These are phyloP conservation scores for Fusarium sulawesiense DNA, from an alignment of 2,329 filamentous ascomycete species.

Conservation along the genomic window DNA sequence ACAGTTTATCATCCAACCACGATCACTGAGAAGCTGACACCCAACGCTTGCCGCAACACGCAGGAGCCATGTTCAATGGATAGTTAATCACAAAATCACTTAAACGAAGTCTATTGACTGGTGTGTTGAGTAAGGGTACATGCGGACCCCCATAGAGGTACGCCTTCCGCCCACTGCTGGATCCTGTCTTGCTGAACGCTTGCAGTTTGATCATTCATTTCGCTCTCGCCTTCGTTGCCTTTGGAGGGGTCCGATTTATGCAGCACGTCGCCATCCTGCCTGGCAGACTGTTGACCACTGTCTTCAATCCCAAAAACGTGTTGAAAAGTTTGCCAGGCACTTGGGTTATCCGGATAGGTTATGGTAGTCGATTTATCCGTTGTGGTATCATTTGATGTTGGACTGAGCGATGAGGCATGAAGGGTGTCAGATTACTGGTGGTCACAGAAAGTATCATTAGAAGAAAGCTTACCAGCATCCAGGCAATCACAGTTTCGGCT, in stretches of 20 bases:
- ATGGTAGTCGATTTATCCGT: conserved; percentile 3
- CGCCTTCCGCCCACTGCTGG: background rate
- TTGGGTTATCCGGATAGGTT: conserved; percentile 44
- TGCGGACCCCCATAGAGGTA: background rate
- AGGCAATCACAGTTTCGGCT: background rate
- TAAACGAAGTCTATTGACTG: background rate
- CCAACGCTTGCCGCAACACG: background rate
- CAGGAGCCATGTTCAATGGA: background rate
- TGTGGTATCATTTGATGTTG: background rate
- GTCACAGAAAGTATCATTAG: background rate
- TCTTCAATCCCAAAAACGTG: background rate
- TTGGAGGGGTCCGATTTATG: background rate
- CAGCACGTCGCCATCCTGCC: background rate
- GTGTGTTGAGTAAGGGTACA: background rate
- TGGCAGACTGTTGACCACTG: background rate
- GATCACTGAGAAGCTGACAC: background rate
- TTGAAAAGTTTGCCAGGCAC: background rate
- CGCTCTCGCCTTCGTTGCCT: background rate
- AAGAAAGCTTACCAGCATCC: background rate
- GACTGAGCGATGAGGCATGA: background rate
- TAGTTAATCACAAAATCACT: background rate
- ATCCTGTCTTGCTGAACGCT: background rate
- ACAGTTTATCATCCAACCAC: background rate
- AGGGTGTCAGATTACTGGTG: background rate
- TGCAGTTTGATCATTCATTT: background rate